Percentiles rank a stretch among this genome's conserved stretches.
These are phyloP conservation scores for Emergomyces orientalis DNA, from an alignment of 2,329 filamentous ascomycete species.

Conservation along the genomic window DNA sequence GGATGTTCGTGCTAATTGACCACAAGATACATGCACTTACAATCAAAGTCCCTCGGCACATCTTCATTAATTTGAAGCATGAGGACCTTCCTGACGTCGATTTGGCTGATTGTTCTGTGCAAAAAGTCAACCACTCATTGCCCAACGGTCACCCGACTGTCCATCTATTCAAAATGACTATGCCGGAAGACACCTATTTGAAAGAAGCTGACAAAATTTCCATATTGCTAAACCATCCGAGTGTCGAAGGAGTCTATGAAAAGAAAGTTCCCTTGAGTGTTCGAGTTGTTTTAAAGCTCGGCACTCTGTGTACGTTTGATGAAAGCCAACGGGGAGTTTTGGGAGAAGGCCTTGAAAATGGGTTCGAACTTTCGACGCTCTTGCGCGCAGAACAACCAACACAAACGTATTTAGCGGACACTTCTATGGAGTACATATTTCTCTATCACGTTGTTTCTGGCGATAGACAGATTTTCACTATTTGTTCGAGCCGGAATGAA, in stretches of 20 bases:
- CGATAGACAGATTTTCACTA: conserved; percentile 82
- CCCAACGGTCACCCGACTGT: conserved; percentile 92
- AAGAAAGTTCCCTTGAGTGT: conserved; percentile 80
- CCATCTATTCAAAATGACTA: conserved; percentile 87
- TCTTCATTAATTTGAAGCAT: conserved; percentile 86
- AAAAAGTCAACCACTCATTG: conserved; percentile 86
- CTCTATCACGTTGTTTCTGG: conserved; percentile 86
- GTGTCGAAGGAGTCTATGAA: conserved; percentile 96
- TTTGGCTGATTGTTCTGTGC: conserved; percentile 73
- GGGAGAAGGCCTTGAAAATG: conserved; percentile 83
- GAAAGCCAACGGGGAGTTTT: conserved; percentile 82
- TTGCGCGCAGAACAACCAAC: conserved; percentile 56
- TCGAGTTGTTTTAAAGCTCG: conserved; percentile 78
- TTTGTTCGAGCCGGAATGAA: conserved; percentile 75
- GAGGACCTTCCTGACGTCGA: conserved; percentile 82
- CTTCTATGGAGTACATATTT: conserved; percentile 73
- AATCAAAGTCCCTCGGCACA: conserved; percentile 75
- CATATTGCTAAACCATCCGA: conserved; percentile 78
- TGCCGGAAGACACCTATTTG: conserved; percentile 80
- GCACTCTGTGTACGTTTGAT: conserved; percentile 88
- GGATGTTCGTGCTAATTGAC: conserved; percentile 85
- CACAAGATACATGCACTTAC: conserved; percentile 82
- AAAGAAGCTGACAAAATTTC: conserved; percentile 75
- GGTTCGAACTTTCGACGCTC: conserved; percentile 76
- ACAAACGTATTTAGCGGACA: conserved; percentile 64